These are phyloP conservation scores for Trifolium repens DNA, from an alignment of 306 rosid species.

Conservation along the genomic window DNA sequence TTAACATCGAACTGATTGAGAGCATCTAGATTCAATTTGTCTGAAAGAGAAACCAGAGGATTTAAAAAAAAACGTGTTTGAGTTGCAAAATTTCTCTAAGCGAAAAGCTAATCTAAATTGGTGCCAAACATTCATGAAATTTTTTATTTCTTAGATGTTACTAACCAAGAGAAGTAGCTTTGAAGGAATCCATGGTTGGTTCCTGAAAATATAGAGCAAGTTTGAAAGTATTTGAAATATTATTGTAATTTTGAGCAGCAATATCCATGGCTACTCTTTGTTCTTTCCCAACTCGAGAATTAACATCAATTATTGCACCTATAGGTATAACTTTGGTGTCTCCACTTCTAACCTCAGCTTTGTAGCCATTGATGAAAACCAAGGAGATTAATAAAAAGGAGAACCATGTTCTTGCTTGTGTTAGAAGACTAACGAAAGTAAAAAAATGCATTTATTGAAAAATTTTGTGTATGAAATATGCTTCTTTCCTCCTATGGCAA, in stretches of 20 bases:
- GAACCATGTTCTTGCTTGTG: slow-evolving; percentile 25
- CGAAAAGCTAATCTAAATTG: too few species aligned
- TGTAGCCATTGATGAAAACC: slow-evolving; percentile 22
- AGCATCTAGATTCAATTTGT: too few species aligned
- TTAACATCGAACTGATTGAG: too few species aligned
- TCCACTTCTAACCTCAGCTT: slow-evolving; percentile 27
- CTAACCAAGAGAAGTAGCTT: slow-evolving; percentile 47
- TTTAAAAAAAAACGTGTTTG: too few species aligned
- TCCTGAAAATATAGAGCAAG: slow-evolving; percentile 43
- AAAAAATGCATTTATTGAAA: slow-evolving; percentile 36
- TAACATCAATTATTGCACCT: slow-evolving; percentile 50
- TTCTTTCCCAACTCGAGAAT: slow-evolving; percentile 57
- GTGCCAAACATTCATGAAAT: not conserved
- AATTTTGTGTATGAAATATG: not conserved
- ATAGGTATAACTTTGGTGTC: slow-evolving; percentile 38
- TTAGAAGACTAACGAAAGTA: not conserved
- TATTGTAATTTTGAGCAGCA: slow-evolving; percentile 50
- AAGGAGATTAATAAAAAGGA: slow-evolving; percentile 32
- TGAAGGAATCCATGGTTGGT: slow-evolving; percentile 34
- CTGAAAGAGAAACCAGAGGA: too few species aligned
- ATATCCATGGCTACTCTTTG: slow-evolving; percentile 57
- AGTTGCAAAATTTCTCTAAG: too few species aligned
- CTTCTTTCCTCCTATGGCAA: not conserved
- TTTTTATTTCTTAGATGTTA: slow-evolving; percentile 3
- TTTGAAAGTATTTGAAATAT: slow-evolving; percentile 38